phyloP scores from a whole-genome alignment of 2,329 filamentous ascomycete species.

The Chaetomium strumarium region DNA sequence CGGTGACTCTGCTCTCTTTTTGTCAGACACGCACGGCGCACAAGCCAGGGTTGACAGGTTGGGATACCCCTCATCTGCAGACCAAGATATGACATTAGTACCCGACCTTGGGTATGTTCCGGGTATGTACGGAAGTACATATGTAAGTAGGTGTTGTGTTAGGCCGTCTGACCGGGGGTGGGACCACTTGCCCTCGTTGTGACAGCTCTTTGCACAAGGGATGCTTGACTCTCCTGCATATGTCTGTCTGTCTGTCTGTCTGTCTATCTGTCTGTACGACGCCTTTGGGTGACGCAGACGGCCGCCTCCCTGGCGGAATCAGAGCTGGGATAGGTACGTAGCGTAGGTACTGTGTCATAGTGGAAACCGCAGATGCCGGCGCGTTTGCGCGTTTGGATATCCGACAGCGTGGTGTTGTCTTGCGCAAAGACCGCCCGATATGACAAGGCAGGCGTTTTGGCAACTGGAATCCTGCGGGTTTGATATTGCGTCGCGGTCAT shows the following conservation, averaged over 20 bases:
- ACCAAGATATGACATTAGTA: background rate
- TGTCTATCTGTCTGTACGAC: constrained; percentile 5
- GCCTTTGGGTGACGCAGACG: background rate
- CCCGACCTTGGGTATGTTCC: too few species aligned
- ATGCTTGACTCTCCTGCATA: background rate
- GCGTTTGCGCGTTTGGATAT: background rate
- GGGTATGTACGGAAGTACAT: too few species aligned
- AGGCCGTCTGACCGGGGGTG: background rate
- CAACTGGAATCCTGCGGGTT: background rate
- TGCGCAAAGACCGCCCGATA: background rate
- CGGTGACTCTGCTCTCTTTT: background rate
- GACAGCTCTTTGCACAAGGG: background rate
- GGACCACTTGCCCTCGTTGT: background rate
- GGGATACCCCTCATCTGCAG: background rate
- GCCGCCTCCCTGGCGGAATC: background rate
- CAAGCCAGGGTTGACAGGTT: background rate
- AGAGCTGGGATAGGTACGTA: background rate
- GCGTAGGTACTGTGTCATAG: background rate
- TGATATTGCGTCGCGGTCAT: background rate
- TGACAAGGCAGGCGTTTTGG: background rate
- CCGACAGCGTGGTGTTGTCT: background rate
- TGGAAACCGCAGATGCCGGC: background rate
- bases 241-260: too few species aligned
- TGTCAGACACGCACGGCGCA: background rate
- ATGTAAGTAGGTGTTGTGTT: constrained; percentile 1